These are phyloP conservation scores for Podila epicladia DNA, from an alignment of 192 early-diverging fungal genomes.

Conservation along the genomic window DNA sequence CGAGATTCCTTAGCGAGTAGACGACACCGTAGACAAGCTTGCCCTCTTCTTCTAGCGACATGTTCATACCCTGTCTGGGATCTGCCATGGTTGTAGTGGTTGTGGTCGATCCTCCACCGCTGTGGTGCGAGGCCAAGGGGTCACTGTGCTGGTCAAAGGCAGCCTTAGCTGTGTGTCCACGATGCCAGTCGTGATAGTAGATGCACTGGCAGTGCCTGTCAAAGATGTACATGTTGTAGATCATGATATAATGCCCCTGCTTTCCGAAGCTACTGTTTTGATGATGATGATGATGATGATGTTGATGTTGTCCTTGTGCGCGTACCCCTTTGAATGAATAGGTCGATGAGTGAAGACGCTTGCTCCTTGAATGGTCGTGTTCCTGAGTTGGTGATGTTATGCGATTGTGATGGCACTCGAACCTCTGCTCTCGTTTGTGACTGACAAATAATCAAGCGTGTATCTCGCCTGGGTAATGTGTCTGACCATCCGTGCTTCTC, in stretches of 20 bases:
- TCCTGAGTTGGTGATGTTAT: no score
- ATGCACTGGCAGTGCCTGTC: conserved; percentile 93
- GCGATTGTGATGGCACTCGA: no score
- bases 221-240: conserved; percentile 93
- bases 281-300: no score
- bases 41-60: conserved; percentile 82
- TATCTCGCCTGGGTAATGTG: no score
- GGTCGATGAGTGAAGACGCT: no score
- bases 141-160: conserved; percentile 39
- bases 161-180: conserved; percentile 54
- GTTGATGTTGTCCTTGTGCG: no score
- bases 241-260: conserved; percentile 49
- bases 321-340: no score
- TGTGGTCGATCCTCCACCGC: conserved; percentile 43
- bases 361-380: no score
- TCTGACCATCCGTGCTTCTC: no score
- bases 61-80: conserved; percentile 59
- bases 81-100: conserved; percentile 53
- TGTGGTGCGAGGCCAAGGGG: conserved; percentile 44
- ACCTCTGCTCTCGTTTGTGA: no score
- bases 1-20: conserved; percentile 88
- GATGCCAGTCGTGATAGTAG: conserved; percentile 85
- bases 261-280: background rate
- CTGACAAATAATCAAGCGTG: no score
- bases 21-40: conserved; percentile 98